These are phyloP conservation scores for Colletotrichum incanum DNA, from an alignment of 2,329 filamentous ascomycete species.

Conservation along the genomic window DNA sequence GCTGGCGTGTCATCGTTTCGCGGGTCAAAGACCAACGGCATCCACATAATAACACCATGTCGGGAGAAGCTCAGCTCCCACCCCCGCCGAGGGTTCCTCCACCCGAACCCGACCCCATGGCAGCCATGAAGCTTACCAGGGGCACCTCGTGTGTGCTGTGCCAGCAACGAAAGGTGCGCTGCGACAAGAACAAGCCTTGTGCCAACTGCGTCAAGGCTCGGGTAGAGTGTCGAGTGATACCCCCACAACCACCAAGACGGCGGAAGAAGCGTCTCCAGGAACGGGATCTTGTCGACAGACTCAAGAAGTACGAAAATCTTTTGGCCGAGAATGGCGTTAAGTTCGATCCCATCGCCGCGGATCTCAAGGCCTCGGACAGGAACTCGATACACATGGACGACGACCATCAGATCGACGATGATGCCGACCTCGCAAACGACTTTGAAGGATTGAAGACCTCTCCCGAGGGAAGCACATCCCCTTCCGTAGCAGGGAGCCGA, in stretches of 20 bases:
- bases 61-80: conserved; percentile 44
- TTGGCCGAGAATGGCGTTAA: conserved; percentile 76
- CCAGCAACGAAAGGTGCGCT: conserved; percentile 83
- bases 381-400: conserved; percentile 32
- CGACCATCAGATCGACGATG: conserved; percentile 58
- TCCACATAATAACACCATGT: conserved; percentile 43
- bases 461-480: conserved; percentile 60
- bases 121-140: conserved; percentile 68
- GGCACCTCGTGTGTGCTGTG: conserved; percentile 80
- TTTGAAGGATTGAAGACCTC: conserved; percentile 70
- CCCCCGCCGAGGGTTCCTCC: conserved; percentile 45
- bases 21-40: conserved; percentile 12
- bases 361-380: conserved; percentile 56
- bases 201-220: conserved; percentile 76
- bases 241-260: conserved; percentile 70
- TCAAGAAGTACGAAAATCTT: conserved; percentile 78
- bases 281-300: conserved; percentile 78
- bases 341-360: conserved; percentile 77
- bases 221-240: conserved; percentile 73
- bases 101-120: conserved; percentile 56
- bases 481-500: conserved; percentile 46
- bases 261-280: conserved; percentile 78
- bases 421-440: conserved; percentile 70
- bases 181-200: conserved; percentile 81
- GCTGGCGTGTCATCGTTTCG: conserved; percentile 16